Percentiles rank a stretch among this genome's conserved stretches.
Conservation (phyloP, 108 stramenopile species). For the Cyclostephanos tholiformis region DNA sequence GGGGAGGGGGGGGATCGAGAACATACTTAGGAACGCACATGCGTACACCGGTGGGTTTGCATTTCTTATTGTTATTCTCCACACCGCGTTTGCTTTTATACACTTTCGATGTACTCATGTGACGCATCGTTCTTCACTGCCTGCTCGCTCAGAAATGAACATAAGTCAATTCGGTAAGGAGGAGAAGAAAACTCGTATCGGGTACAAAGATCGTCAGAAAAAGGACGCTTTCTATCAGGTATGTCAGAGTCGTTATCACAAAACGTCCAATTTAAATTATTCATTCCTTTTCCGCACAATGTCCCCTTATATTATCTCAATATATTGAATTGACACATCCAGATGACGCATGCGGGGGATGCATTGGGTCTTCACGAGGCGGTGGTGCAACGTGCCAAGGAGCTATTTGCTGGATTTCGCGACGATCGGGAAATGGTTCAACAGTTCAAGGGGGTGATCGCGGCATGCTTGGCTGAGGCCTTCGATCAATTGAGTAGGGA, state of each 20-base stretch:
- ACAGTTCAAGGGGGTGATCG: slow-evolving; percentile 74
- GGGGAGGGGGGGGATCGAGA: slow-evolving; percentile 58
- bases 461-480: slow-evolving; percentile 83
- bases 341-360: slow-evolving; percentile 84
- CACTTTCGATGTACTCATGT: neutral
- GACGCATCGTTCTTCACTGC: neutral
- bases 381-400: slow-evolving; percentile 82
- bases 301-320: too few relatives aligned
- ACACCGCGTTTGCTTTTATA: neutral
- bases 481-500: slow-evolving; percentile 79
- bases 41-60: slow-evolving; percentile 49
- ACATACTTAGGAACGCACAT: slow-evolving; percentile 79
- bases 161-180: slow-evolving; percentile 88
- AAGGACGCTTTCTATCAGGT: slow-evolving; percentile 52
- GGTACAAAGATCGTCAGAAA: slow-evolving; percentile 93
- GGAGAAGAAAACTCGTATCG: slow-evolving; percentile 81
- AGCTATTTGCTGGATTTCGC: slow-evolving; percentile 90
- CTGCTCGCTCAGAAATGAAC: slow-evolving; percentile 66
- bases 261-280: too few relatives aligned
- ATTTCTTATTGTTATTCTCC: too few relatives aligned
- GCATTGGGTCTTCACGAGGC: slow-evolving; percentile 85
- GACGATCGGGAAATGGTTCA: slow-evolving; percentile 92
- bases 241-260: neutral
- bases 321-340: slow-evolving; percentile 8
- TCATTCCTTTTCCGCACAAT: too few relatives aligned